Evolutionary conservation across 495 filamentous ascomycete genomes (phyloP).

Genomic region (Friedmanniomyces endolithicus): DNA sequence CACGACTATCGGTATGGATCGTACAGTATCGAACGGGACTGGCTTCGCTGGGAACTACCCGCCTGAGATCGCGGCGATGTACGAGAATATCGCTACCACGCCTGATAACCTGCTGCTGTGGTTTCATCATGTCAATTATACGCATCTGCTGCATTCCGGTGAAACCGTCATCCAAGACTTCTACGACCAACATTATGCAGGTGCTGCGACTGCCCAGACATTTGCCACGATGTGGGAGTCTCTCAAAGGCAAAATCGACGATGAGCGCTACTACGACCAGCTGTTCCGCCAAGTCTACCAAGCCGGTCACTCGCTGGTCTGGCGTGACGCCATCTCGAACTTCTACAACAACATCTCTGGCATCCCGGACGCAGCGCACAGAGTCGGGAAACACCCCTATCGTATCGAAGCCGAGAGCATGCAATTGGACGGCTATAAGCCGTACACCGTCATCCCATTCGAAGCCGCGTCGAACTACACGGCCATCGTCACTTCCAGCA

Average conservation of each 20-base stretch:
- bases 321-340: slow-evolving; percentile 51
- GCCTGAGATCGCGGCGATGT: slow-evolving; percentile 41
- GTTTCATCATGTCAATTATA: slow-evolving; percentile 68
- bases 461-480: slow-evolving; percentile 33
- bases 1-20: slow-evolving; percentile 56
- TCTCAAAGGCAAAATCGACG: slow-evolving; percentile 45
- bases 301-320: slow-evolving; percentile 55
- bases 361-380: slow-evolving; percentile 41
- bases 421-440: slow-evolving; percentile 42
- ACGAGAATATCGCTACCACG: slow-evolving; percentile 49
- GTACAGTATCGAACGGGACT: slow-evolving; percentile 55
- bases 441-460: slow-evolving; percentile 40
- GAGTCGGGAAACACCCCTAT: slow-evolving; percentile 43
- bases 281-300: slow-evolving; percentile 48
- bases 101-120: slow-evolving; percentile 59
- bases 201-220: slow-evolving; percentile 45
- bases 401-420: slow-evolving; percentile 52
- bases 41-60: slow-evolving; percentile 56
- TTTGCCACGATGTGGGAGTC: slow-evolving; percentile 44
- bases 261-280: slow-evolving; percentile 48
- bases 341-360: slow-evolving; percentile 50
- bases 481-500: slow-evolving; percentile 39
- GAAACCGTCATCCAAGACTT: slow-evolving; percentile 67
- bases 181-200: slow-evolving; percentile 58
- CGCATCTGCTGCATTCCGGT: slow-evolving; percentile 47